Conservation (phyloP, 352 stramenopile species). For the Phytophthora ramorum region DNA sequence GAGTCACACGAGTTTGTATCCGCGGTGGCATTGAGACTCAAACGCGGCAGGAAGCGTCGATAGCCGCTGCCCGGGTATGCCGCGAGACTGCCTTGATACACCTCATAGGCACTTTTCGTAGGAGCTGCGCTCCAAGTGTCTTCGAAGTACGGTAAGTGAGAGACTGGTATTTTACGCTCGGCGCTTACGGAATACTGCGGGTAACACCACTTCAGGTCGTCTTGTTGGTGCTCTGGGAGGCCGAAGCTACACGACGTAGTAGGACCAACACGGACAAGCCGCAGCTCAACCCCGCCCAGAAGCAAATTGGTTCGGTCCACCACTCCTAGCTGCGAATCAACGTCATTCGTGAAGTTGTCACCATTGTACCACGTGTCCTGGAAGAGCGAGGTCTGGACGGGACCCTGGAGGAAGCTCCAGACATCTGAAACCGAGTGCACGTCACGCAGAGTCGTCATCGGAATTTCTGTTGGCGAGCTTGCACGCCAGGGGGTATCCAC, state of each 20-base stretch:
- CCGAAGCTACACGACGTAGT: constrained; percentile 26
- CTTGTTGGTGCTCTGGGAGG: neutral
- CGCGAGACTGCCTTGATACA: constrained; percentile 41
- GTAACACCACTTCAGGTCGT: constrained; percentile 40
- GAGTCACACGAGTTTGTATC: constrained; percentile 32
- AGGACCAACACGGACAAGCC: constrained; percentile 52
- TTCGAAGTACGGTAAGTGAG: constrained; percentile 31
- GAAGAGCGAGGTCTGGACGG: constrained; percentile 54
- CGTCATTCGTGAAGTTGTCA: constrained; percentile 51
- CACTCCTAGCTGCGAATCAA: constrained; percentile 59
- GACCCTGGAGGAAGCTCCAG: constrained; percentile 58
- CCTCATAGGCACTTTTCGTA: constrained; percentile 20
- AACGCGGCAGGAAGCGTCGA: constrained; percentile 31
- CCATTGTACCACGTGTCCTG: constrained; percentile 66
- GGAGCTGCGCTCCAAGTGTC: constrained; percentile 29
- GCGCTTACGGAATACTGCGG: constrained; percentile 37
- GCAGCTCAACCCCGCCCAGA: constrained; percentile 65
- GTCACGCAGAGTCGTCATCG: constrained; percentile 34
- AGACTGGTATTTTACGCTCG: constrained; percentile 33
- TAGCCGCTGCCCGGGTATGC: constrained; percentile 44
- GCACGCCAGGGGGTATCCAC: constrained; percentile 28
- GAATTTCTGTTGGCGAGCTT: neutral
- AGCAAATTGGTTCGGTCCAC: constrained; percentile 56
- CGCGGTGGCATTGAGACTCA: constrained; percentile 9
- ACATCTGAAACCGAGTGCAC: constrained; percentile 54